These are phyloP conservation scores for Aeminium ludgeri DNA, from an alignment of 495 filamentous ascomycete genomes.

Conservation along the genomic window DNA sequence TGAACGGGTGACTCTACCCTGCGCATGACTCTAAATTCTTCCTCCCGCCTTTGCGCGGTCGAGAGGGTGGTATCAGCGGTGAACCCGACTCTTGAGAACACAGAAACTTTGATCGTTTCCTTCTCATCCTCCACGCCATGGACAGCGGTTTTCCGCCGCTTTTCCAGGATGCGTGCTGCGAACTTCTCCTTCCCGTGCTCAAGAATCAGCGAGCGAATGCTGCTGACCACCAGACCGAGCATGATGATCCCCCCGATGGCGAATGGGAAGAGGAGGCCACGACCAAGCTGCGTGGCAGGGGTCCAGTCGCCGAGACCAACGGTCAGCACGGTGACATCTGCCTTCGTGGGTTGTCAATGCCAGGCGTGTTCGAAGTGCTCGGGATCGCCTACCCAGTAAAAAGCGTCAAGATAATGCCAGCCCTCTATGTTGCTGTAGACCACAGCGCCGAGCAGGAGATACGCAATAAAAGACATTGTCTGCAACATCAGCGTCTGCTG, in stretches of 20 bases:
- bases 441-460: constrained; percentile 55
- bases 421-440: constrained; percentile 56
- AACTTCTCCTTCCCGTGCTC: constrained; percentile 60
- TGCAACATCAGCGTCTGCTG: constrained; percentile 81
- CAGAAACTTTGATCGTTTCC: constrained; percentile 33
- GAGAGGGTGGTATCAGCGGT: constrained; percentile 17
- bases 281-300: constrained; percentile 43
- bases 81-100: constrained; percentile 26
- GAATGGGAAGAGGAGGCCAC: constrained; percentile 59
- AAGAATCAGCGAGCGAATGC: constrained; percentile 61
- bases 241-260: constrained; percentile 66
- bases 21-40: constrained; percentile 74
- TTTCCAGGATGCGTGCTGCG: constrained; percentile 51
- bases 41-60: constrained; percentile 45
- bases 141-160: constrained; percentile 41
- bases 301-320: constrained; percentile 54
- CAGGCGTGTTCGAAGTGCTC: too few species aligned
- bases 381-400: too few species aligned
- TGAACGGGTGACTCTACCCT: constrained; percentile 40
- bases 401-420: constrained; percentile 61
- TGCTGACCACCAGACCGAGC: constrained; percentile 65
- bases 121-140: constrained; percentile 33
- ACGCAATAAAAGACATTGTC: constrained; percentile 61
- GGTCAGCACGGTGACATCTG: constrained; percentile 70
- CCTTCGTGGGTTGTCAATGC: too few species aligned